Conservation (phyloP, 495 filamentous ascomycete species). For the Podospora anserina region DNA sequence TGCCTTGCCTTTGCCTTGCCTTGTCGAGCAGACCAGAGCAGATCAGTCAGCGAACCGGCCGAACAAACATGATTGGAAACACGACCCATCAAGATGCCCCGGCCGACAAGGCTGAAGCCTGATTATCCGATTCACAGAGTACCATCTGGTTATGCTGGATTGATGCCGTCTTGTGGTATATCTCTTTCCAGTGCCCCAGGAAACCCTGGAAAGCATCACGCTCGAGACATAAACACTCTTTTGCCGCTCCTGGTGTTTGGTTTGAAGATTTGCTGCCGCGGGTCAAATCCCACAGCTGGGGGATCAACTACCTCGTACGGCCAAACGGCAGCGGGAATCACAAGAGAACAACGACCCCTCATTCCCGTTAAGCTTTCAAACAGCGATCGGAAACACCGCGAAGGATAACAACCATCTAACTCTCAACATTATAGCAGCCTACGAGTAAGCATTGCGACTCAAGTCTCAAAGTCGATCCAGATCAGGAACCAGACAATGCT, state of each 20-base stretch:
- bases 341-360: conserved; percentile 11
- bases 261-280: conserved; percentile 18
- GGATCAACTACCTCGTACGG: conserved; percentile 12
- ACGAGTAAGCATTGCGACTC: neutral
- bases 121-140: no score
- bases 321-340: conserved; percentile 22
- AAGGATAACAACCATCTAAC: neutral
- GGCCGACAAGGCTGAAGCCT: conserved; percentile 12
- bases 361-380: conserved; percentile 17
- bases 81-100: conserved; percentile 9
- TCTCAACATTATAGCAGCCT: neutral
- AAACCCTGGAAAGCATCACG: neutral
- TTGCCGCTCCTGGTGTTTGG: conserved; percentile 15
- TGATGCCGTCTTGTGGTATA: no score
- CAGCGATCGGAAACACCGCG: conserved; percentile 28
- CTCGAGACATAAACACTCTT: neutral
- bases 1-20: no score
- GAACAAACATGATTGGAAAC: conserved; percentile 26
- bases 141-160: neutral
- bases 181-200: no score
- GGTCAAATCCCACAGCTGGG: neutral
- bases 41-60: neutral
- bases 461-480: neutral
- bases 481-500: neutral
- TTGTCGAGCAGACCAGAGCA: conserved; percentile 1